These are phyloP conservation scores for Penicillium arizonense DNA, from an alignment of 495 filamentous ascomycete genomes.

Conservation along the genomic window DNA sequence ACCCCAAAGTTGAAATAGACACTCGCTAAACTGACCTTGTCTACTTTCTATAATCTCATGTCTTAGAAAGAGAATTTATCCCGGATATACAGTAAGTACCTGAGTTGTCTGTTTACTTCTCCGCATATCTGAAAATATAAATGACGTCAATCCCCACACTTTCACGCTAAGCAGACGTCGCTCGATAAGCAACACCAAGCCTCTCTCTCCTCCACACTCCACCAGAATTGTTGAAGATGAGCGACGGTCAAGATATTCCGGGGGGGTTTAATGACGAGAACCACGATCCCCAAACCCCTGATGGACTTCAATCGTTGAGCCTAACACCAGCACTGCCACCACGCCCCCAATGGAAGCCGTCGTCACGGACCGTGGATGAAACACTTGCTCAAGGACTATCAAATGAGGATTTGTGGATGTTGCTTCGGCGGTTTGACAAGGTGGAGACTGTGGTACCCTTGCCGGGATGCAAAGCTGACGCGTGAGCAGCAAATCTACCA, in stretches of 20 bases:
- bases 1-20: too few relatives aligned
- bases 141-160: conserved; percentile 10
- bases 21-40: too few relatives aligned
- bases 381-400: conserved; percentile 49
- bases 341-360: conserved; percentile 21
- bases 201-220: not conserved
- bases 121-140: conserved; percentile 1
- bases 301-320: conserved; percentile 8
- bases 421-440: conserved; percentile 83
- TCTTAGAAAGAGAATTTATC: too few relatives aligned
- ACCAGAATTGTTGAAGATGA: conserved; percentile 15
- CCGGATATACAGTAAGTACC: too few relatives aligned
- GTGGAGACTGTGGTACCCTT: conserved; percentile 32
- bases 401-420: conserved; percentile 84
- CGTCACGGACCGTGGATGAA: conserved; percentile 19
- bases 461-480: conserved; percentile 9
- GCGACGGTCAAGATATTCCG: conserved; percentile 12
- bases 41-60: too few relatives aligned
- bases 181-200: conserved; percentile 4
- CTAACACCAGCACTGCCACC: conserved; percentile 2
- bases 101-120: not conserved
- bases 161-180: not conserved
- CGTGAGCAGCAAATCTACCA: conserved; percentile 78
- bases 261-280: conserved; percentile 19
- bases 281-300: conserved; percentile 7